Conservation (phyloP, 1,139 yeast genomes). For the Kazachstania sp. region DNA sequence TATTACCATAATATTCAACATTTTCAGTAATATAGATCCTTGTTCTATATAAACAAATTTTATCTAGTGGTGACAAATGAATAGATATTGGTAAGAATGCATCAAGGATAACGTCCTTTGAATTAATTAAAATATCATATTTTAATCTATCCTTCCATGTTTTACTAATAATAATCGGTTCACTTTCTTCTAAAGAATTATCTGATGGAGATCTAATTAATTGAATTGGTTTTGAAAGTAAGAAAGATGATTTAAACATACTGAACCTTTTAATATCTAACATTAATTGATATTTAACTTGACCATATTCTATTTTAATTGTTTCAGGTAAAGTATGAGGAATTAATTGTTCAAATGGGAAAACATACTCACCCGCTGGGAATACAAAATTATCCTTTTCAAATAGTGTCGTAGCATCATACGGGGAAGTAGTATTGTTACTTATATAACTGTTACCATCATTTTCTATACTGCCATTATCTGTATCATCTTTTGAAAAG, state of each 20-base stretch:
- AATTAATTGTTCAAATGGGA: slow-evolving; percentile 82
- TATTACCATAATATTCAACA: slow-evolving; percentile 69
- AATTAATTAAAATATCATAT: slow-evolving; percentile 80
- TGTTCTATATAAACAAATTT: slow-evolving; percentile 75
- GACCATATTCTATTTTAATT: slow-evolving; percentile 67
- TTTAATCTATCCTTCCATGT: slow-evolving; percentile 89
- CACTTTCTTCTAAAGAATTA: slow-evolving; percentile 72
- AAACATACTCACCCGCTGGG: slow-evolving; percentile 65
- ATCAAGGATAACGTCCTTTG: slow-evolving; percentile 77
- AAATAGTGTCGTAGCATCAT: background rate
- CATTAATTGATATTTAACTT: slow-evolving; percentile 58
- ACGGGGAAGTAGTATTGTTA: background rate
- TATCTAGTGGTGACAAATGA: slow-evolving; percentile 74
- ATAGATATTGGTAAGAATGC: slow-evolving; percentile 77
- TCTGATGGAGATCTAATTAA: slow-evolving; percentile 70
- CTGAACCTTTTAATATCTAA: slow-evolving; percentile 70
- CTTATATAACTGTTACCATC: background rate
- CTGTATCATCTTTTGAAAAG: background rate
- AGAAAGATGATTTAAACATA: slow-evolving; percentile 66
- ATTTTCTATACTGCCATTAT: background rate
- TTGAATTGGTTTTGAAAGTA: slow-evolving; percentile 51
- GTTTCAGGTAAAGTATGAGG: slow-evolving; percentile 80
- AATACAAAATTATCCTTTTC: slow-evolving; percentile 1
- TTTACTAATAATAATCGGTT: slow-evolving; percentile 79
- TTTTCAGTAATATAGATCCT: slow-evolving; percentile 80